Evolutionary conservation across 257 asterid species (phyloP).

Genomic region (Fraxinus anomala): DNA sequence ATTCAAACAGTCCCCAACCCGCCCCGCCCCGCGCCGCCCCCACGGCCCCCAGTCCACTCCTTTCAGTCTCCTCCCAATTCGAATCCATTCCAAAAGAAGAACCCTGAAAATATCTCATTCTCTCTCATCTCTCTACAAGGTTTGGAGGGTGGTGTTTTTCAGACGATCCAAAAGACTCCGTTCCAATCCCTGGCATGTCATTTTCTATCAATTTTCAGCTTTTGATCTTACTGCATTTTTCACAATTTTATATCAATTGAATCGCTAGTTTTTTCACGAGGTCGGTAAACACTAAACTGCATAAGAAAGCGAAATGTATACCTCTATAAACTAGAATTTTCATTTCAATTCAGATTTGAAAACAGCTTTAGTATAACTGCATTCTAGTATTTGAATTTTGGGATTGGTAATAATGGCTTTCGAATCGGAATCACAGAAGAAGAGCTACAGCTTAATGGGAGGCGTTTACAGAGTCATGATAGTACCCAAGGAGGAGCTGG

Average conservation of each 20-base stretch:
- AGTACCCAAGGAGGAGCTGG: slow-evolving; percentile 55
- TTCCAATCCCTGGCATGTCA: slow-evolving; percentile 41
- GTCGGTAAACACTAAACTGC: background rate
- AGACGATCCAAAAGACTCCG: slow-evolving; percentile 51
- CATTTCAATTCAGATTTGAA: background rate
- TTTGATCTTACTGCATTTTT: slow-evolving; percentile 14
- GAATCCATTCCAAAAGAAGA: background rate
- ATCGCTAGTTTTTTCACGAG: background rate
- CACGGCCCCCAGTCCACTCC: background rate
- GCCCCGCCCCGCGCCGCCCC: no score
- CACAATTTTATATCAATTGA: background rate
- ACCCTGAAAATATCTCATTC: slow-evolving; percentile 30
- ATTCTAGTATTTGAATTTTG: slow-evolving; percentile 5
- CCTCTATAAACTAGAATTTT: background rate
- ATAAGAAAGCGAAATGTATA: background rate
- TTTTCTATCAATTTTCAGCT: slow-evolving; percentile 21
- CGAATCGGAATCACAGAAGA: slow-evolving; percentile 57
- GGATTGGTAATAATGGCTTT: slow-evolving; percentile 26
- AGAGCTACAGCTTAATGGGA: slow-evolving; percentile 52
- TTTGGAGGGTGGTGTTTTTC: slow-evolving; percentile 19
- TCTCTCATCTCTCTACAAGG: slow-evolving; percentile 11
- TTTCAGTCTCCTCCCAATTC: background rate
- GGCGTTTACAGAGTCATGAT: slow-evolving; percentile 45
- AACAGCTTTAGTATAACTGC: background rate
- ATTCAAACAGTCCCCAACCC: background rate